A percentile compares a stretch with the other conserved stretches of the same genome.
Evolutionary conservation across 805 yeast genomes (phyloP).

Genomic region (Yarrowia osloensis): DNA sequence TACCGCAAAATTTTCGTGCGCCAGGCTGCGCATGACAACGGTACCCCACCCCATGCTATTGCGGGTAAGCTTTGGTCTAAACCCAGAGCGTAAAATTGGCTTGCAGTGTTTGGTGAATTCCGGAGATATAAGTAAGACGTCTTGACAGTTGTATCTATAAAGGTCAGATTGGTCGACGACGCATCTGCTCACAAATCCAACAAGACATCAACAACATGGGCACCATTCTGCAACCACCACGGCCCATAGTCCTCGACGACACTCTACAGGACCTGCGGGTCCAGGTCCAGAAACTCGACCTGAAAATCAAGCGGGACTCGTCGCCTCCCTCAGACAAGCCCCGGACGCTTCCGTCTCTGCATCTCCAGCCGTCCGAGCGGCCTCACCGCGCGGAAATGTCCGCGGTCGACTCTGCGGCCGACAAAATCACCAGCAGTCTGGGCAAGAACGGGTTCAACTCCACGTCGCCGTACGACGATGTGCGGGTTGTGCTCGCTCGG

Average conservation of each 20-base stretch:
- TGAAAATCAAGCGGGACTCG: constrained; percentile 24
- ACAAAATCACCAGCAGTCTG: neutral
- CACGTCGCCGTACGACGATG: constrained; percentile 16
- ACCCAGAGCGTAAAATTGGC: neutral
- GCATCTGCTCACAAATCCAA: no score
- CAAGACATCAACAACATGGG: constrained; percentile 8
- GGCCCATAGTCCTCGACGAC: constrained; percentile 11
- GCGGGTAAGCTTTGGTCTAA: neutral
- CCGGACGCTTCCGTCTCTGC: neutral
- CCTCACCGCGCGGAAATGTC: neutral
- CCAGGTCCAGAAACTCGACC: constrained; percentile 28
- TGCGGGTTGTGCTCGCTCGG: constrained; percentile 12
- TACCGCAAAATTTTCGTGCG: constrained; percentile 27
- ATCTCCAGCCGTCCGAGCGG: constrained; percentile 1
- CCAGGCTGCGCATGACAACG: constrained; percentile 13
- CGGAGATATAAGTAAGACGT: constrained; percentile 5
- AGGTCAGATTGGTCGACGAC: no score
- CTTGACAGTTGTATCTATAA: neutral
- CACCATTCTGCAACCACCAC: constrained; percentile 14
- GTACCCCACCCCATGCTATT: constrained; percentile 29
- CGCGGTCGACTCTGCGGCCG: constrained; percentile 14
- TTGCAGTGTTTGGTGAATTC: neutral
- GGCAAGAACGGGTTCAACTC: constrained; percentile 27
- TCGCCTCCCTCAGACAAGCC: constrained; percentile 1
- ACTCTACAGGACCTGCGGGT: constrained; percentile 21